phyloP scores from a whole-genome alignment of 1,284 basidiomycete species.

The Leccinum solheimii region DNA sequence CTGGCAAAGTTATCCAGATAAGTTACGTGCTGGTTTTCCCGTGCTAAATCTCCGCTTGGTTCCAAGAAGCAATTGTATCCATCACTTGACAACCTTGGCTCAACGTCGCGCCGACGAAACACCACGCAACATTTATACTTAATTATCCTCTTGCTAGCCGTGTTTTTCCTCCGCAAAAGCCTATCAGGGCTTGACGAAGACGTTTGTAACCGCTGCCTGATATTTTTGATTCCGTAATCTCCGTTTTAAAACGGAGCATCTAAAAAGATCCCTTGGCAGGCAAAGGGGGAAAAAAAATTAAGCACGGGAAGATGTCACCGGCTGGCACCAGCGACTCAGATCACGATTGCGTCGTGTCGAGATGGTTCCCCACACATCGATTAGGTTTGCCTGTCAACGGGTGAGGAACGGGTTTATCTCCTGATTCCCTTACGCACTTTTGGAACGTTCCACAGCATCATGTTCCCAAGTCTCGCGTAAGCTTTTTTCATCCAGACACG shows the following conservation, averaged over 20 bases:
- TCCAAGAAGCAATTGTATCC: not conserved
- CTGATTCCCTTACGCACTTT: conserved; percentile 8
- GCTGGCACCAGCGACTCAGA: not conserved
- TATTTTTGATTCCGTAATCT: conserved; percentile 36
- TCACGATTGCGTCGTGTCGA: conserved; percentile 6
- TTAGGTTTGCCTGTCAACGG: conserved; percentile 12
- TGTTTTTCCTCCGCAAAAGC: conserved; percentile 31
- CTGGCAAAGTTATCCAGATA: not conserved
- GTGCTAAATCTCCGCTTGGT: conserved; percentile 5
- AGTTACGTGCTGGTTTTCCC: conserved; percentile 23
- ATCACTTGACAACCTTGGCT: not conserved
- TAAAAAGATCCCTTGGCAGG: conserved; percentile 15
- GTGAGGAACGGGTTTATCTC: conserved; percentile 7
- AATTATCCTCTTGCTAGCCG: conserved; percentile 24
- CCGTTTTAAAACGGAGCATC: conserved; percentile 25
- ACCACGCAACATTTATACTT: conserved; percentile 5
- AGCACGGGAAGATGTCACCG: conserved; percentile 11
- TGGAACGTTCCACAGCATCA: conserved; percentile 6
- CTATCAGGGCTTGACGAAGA: conserved; percentile 31
- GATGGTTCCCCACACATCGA: conserved; percentile 16
- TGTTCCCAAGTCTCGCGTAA: conserved; percentile 9
- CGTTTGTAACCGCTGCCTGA: conserved; percentile 28
- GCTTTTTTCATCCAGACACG: not conserved
- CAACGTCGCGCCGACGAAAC: not conserved
- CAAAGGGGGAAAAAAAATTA: not conserved